phyloP scores from a whole-genome alignment of 495 filamentous ascomycete species.

The Talaromyces wortmannii region DNA sequence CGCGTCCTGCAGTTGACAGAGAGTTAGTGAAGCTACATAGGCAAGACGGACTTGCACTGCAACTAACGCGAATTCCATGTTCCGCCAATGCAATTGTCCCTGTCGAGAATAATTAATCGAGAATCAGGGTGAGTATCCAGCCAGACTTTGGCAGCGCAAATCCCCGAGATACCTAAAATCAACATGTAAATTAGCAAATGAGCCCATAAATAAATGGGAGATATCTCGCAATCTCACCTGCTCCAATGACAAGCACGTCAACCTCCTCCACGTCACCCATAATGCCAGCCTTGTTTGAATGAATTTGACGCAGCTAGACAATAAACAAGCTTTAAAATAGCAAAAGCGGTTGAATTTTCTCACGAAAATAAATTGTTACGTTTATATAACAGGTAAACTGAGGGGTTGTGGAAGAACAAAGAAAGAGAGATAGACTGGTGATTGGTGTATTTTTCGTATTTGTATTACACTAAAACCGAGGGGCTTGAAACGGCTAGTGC shows the following conservation, averaged over 20 bases:
- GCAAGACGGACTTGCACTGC: background rate
- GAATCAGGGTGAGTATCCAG: constrained; percentile 10
- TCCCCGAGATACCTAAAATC: constrained; percentile 11
- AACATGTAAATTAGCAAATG: background rate
- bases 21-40: background rate
- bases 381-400: no score
- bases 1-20: background rate
- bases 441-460: no score
- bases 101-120: constrained; percentile 12
- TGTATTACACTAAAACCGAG: no score
- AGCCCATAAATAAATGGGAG: background rate
- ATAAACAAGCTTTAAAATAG: background rate
- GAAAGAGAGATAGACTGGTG: no score
- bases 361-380: no score
- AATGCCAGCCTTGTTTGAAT: background rate
- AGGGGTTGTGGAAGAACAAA: no score
- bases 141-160: constrained; percentile 11
- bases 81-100: constrained; percentile 11
- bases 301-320: background rate
- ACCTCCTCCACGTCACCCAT: background rate
- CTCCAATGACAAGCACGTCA: constrained; percentile 9
- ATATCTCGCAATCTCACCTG: constrained; percentile 3
- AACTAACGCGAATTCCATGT: constrained; percentile 9
- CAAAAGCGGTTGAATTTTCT: no score
- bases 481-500: no score